These are phyloP conservation scores for Didymella sp. DNA, from an alignment of 2,329 filamentous ascomycete species.

Conservation along the genomic window DNA sequence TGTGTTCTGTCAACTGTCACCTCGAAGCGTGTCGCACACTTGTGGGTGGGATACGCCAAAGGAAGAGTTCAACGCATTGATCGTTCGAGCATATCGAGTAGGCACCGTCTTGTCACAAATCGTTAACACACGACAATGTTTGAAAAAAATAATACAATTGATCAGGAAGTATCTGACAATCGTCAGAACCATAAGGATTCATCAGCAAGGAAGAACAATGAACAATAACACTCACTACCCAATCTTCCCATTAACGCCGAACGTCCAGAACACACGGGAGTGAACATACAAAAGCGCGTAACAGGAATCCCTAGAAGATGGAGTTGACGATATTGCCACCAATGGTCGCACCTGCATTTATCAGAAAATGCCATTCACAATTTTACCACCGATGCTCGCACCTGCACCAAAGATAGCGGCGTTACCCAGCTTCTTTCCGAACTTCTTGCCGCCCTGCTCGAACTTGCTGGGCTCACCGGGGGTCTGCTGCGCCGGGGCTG, in stretches of 20 bases:
- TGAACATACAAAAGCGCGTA: constrained; percentile 12
- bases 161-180: constrained; percentile 14
- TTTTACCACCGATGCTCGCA: constrained; percentile 86
- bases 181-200: constrained; percentile 10
- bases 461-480: constrained; percentile 67
- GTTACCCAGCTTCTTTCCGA: constrained; percentile 91
- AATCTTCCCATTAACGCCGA: constrained; percentile 12
- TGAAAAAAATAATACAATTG: not conserved
- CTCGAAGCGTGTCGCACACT: not conserved
- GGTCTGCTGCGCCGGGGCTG: constrained; percentile 9
- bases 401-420: constrained; percentile 91
- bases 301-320: constrained; percentile 27
- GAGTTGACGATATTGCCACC: constrained; percentile 78
- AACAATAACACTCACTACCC: constrained; percentile 17
- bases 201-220: not conserved
- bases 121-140: not conserved
- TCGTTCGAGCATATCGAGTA: no score
- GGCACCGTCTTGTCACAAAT: no score
- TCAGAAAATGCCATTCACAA: constrained; percentile 62
- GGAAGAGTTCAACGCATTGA: no score
- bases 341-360: constrained; percentile 82
- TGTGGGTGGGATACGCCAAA: no score
- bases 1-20: no score
- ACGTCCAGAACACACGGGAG: constrained; percentile 9
- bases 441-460: constrained; percentile 84